A percentile compares a stretch with the other conserved stretches of the same genome.
phyloP scores from a whole-genome alignment of 2,329 filamentous ascomycete species.

The Phialocephala sp. region DNA sequence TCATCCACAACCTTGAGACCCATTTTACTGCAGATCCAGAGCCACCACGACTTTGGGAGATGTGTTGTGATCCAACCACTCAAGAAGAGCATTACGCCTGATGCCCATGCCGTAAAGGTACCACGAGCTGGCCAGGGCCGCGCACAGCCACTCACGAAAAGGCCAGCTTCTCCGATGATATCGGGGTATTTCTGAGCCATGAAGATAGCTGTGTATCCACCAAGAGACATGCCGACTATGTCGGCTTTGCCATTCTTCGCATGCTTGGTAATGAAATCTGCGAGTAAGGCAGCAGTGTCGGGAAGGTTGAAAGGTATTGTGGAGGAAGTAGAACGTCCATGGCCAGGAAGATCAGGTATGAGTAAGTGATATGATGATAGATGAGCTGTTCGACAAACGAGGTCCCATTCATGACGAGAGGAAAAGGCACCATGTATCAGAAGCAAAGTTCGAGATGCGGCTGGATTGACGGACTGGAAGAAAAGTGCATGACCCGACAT shows the following conservation, averaged over 20 bases:
- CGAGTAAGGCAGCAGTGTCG: slow-evolving; percentile 6
- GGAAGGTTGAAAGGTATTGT: slow-evolving; percentile 12
- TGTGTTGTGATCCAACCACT: slow-evolving; percentile 2
- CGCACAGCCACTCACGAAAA: slow-evolving; percentile 18
- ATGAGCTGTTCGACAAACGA: neutral
- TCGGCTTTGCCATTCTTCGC: slow-evolving; percentile 17
- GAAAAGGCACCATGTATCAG: slow-evolving; percentile 14
- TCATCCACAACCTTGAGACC: slow-evolving; percentile 2
- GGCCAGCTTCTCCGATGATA: slow-evolving; percentile 4
- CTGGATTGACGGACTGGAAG: neutral
- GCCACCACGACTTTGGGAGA: slow-evolving; percentile 1
- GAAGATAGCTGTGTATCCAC: neutral
- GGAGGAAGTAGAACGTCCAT: neutral
- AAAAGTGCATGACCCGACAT: neutral
- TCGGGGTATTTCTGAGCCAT: slow-evolving; percentile 14
- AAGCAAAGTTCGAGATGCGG: neutral
- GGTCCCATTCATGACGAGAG: slow-evolving; percentile 17
- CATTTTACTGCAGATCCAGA: neutral
- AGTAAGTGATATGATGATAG: slow-evolving; percentile 14
- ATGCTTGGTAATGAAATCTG: slow-evolving; percentile 15
- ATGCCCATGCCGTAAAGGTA: slow-evolving; percentile 4
- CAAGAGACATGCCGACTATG: slow-evolving; percentile 15
- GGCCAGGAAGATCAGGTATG: slow-evolving; percentile 14
- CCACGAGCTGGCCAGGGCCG: slow-evolving; percentile 6
- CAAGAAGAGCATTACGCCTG: neutral